Evolutionary conservation across 768 basidiomycete genomes (phyloP).

Genomic region (Amanita jacksonii): DNA sequence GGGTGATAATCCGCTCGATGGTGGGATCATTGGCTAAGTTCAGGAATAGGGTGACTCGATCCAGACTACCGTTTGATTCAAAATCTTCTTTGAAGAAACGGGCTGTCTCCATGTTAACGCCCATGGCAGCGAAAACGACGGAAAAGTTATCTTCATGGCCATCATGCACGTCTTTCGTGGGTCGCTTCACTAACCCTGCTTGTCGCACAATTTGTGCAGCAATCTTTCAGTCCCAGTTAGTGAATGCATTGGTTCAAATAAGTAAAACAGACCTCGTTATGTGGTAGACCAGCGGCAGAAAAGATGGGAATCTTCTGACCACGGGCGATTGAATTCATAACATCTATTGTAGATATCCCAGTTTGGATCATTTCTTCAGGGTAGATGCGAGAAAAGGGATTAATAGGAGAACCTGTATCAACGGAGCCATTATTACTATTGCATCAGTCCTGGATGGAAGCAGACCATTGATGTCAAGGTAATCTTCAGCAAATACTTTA

Average conservation of each 20-base stretch:
- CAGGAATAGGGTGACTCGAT: slow-evolving; percentile 96
- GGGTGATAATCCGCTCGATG: slow-evolving; percentile 99
- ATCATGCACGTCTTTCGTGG: slow-evolving; percentile 95
- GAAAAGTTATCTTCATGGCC: slow-evolving; percentile 99
- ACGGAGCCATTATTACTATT: background rate
- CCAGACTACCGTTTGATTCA: slow-evolving; percentile 95
- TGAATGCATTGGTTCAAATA: background rate
- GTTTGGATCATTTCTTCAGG: slow-evolving; percentile 99
- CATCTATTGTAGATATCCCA: slow-evolving; percentile 96
- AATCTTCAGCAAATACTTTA: slow-evolving; percentile 98
- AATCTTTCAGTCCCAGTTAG: slow-evolving; percentile 44
- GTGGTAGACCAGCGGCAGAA: slow-evolving; percentile 96
- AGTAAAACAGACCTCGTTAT: slow-evolving; percentile 75
- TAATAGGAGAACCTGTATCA: slow-evolving; percentile 85
- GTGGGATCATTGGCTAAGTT: slow-evolving; percentile 99
- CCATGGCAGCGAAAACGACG: slow-evolving; percentile 99
- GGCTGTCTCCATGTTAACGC: slow-evolving; percentile 99
- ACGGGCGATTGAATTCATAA: slow-evolving; percentile 98
- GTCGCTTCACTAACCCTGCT: slow-evolving; percentile 92
- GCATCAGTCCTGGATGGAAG: slow-evolving; percentile 9
- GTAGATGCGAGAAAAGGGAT: slow-evolving; percentile 96
- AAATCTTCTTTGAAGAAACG: slow-evolving; percentile 99
- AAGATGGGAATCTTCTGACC: slow-evolving; percentile 99
- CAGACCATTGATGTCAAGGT: slow-evolving; percentile 96
- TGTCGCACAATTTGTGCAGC: slow-evolving; percentile 99